Conservation (phyloP, 768 basidiomycete genomes). For the Phaeotremella skinneri region DNA sequence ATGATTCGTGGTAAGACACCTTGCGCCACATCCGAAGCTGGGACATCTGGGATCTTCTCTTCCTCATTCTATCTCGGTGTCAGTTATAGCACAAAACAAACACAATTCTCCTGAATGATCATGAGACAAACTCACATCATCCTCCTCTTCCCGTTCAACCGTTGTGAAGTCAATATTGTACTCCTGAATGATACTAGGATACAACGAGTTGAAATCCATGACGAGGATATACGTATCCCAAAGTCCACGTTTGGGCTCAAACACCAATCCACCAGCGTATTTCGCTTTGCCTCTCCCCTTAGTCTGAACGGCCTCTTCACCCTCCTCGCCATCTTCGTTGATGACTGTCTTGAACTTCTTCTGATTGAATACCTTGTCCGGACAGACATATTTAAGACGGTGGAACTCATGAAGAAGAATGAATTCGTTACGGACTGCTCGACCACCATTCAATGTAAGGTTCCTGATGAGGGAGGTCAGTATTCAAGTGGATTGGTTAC, state of each 20-base stretch:
- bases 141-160: constrained; percentile 65
- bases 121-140: constrained; percentile 54
- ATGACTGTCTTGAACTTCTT: constrained; percentile 58
- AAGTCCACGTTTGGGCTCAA: constrained; percentile 89
- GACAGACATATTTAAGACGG: constrained; percentile 88
- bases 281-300: constrained; percentile 73
- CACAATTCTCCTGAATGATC: neutral
- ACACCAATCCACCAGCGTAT: constrained; percentile 97
- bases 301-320: constrained; percentile 58
- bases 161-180: constrained; percentile 99
- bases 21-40: constrained; percentile 65
- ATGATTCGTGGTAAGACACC: constrained; percentile 97
- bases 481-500: neutral
- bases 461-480: constrained; percentile 69
- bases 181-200: constrained; percentile 99
- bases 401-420: constrained; percentile 98
- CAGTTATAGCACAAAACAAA: neutral
- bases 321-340: constrained; percentile 56
- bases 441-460: constrained; percentile 92
- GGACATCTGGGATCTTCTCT: constrained; percentile 87
- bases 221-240: constrained; percentile 97
- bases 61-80: constrained; percentile 58
- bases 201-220: constrained; percentile 99
- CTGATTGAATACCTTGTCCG: constrained; percentile 87
- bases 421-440: constrained; percentile 98